Base-by-base conservation (phyloP, 169 alveolate species). In the Fabrea salina region DNA sequence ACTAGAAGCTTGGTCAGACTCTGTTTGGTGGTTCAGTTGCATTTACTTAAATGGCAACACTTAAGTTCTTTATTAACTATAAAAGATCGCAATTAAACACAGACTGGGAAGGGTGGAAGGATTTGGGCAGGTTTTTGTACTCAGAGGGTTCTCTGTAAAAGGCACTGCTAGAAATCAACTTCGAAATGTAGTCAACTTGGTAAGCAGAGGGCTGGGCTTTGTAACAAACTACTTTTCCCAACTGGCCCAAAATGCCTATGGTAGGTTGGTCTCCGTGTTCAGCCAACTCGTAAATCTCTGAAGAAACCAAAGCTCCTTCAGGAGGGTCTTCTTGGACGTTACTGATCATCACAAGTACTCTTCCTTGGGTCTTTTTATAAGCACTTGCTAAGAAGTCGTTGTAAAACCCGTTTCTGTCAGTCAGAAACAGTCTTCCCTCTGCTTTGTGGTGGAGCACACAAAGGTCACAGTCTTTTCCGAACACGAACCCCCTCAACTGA, bases 251-350 rank as follows among this genome's bases (percentile, higher is more conserved):
- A 19, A 64, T 40, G 49, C 75, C 75, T 32, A 64, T 64, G 6
- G 75, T 64, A 11, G 75, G 75, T 35, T 64, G 75, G 54, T 64
- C 75, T 64, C 75, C 75, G 30, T 32, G 41, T 40, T 64, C 41
- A 40, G 75, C 16, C 19, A 64, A 19, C 41, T 64, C 75, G 19
- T 32, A 37, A 16, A 64, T 64, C 50, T 64, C 75, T 64, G 75
- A 33, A 35, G 75, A 64, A 7, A 40, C 75, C 5, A 64, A 64
- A 64, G 75, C 75, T 37, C 54, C 75, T 64, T 64, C 75, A 19
- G 57, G 50, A 11, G 75, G 75, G 54, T n/a, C 50, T 19, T 70
- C 49, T 70, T 70, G 67, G 25, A 41, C n/a, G 30, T 70, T 70
- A 0, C 67, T 44, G 27, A 70, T 19, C 30, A 70, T 16, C 11